Percentiles rank a stretch among this genome's conserved stretches.
phyloP scores from a whole-genome alignment of 495 filamentous ascomycete species.

The Hypoxylon cercidicola region DNA sequence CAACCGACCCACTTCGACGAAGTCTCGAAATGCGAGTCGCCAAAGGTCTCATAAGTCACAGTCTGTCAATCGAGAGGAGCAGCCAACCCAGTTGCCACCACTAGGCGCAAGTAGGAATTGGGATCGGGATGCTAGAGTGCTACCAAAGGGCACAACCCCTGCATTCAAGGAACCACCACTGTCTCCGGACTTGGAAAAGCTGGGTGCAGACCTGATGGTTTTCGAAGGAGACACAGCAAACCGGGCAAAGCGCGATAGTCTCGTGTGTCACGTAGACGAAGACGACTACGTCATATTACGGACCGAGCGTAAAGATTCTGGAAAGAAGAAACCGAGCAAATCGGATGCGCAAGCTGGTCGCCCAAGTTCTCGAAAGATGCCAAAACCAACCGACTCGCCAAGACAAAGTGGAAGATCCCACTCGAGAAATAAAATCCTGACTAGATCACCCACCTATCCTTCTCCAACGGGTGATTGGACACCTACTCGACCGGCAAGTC shows the following conservation, averaged over 20 bases:
- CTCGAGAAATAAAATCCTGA: constrained; percentile 23
- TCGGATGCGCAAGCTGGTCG: constrained; percentile 11
- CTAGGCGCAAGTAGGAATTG: constrained; percentile 1
- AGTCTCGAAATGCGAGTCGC: constrained; percentile 24
- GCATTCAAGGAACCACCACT: background rate
- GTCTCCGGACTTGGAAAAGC: constrained; percentile 33
- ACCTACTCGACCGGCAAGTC: constrained; percentile 21
- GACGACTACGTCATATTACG: constrained; percentile 32
- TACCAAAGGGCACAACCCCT: constrained; percentile 11
- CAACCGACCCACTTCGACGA: constrained; percentile 20
- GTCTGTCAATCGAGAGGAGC: background rate
- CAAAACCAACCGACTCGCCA: constrained; percentile 11
- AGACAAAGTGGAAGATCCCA: constrained; percentile 15
- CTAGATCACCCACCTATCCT: constrained; percentile 12
- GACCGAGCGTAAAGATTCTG: constrained; percentile 17
- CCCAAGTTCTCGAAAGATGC: constrained; percentile 12
- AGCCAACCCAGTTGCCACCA: constrained; percentile 3
- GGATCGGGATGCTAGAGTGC: background rate
- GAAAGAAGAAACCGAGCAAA: constrained; percentile 14
- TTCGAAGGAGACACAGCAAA: constrained; percentile 29
- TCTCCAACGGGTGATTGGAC: constrained; percentile 1
- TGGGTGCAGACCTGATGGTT: constrained; percentile 38
- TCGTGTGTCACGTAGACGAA: constrained; percentile 38
- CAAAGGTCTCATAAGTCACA: constrained; percentile 11
- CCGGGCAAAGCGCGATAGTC: constrained; percentile 30